phyloP scores from a whole-genome alignment of 192 early-diverging fungal genomes.

The Martensiomyces pterosporus region DNA sequence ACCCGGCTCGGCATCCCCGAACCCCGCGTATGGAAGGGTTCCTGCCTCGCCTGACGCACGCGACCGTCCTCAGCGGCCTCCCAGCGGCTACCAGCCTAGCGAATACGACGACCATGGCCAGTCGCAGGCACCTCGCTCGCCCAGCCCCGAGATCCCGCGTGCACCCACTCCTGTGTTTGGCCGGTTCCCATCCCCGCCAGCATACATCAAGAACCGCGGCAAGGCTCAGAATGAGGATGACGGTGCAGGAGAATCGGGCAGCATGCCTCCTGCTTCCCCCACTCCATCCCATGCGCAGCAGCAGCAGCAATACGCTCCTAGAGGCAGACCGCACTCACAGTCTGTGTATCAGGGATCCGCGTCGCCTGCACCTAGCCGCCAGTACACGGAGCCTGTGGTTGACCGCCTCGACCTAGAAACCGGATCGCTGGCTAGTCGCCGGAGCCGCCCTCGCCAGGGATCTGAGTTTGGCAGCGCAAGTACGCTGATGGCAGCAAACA shows the following conservation, averaged over 20 bases:
- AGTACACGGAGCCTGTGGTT: conserved; percentile 36
- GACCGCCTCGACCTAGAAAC: conserved; percentile 40
- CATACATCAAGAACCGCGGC: conserved; percentile 49
- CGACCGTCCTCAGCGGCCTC: background rate
- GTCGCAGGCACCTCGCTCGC: conserved; percentile 8
- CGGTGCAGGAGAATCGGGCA: background rate
- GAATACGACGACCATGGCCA: conserved; percentile 9
- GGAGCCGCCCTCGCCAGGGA: conserved; percentile 20
- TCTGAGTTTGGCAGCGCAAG: conserved; percentile 48
- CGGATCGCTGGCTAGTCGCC: conserved; percentile 40
- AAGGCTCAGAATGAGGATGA: conserved; percentile 6
- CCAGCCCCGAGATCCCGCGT: conserved; percentile 31
- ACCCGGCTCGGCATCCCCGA: no score
- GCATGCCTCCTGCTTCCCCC: no score
- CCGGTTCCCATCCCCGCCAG: conserved; percentile 45
- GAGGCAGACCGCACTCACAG: conserved; percentile 41
- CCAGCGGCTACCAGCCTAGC: conserved; percentile 4
- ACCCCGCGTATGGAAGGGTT: background rate
- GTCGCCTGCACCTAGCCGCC: conserved; percentile 5
- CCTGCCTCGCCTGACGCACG: background rate
- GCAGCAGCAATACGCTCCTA: conserved; percentile 7
- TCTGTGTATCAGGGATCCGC: conserved; percentile 16
- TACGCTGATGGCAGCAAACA: conserved; percentile 40
- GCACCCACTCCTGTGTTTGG: conserved; percentile 48
- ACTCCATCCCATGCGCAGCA: no score